phyloP scores from a whole-genome alignment of 164 flowering plant genomes.

The Warburgia ugandensis region DNA sequence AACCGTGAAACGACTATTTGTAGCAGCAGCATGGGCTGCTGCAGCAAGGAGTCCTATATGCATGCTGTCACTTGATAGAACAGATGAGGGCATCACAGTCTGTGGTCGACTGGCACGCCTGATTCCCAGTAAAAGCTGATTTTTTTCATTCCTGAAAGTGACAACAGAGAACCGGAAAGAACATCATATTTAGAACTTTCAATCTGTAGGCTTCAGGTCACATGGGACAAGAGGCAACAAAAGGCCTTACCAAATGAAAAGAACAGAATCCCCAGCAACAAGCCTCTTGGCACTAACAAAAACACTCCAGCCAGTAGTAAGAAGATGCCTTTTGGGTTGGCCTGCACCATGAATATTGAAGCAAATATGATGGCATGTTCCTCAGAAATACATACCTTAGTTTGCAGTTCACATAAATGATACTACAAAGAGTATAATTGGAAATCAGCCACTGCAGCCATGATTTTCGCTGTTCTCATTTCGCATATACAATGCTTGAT shows the following conservation, averaged over 20 bases:
- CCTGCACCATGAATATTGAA: slow-evolving; percentile 49
- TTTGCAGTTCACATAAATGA: too few relatives aligned
- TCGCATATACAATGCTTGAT: too few relatives aligned
- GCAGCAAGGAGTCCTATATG: slow-evolving; percentile 92
- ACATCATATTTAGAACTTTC: not conserved
- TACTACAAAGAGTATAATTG: too few relatives aligned
- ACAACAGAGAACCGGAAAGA: too few relatives aligned
- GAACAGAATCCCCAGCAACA: slow-evolving; percentile 82
- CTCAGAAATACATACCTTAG: too few relatives aligned
- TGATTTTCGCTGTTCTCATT: too few relatives aligned
- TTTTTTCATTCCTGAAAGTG: slow-evolving; percentile 76
- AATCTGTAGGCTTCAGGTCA: too few relatives aligned
- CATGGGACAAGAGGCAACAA: too few relatives aligned
- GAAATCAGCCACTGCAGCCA: too few relatives aligned
- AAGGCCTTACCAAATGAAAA: slow-evolving; percentile 61
- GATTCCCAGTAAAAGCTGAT: slow-evolving; percentile 78
- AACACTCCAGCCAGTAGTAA: slow-evolving; percentile 90
- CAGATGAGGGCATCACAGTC: slow-evolving; percentile 89
- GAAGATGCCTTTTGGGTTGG: slow-evolving; percentile 87
- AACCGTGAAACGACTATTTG: slow-evolving; percentile 78
- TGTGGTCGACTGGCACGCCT: slow-evolving; percentile 85
- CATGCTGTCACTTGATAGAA: slow-evolving; percentile 91
- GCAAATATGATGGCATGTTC: too few relatives aligned
- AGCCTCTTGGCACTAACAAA: slow-evolving; percentile 84
- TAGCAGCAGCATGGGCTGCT: slow-evolving; percentile 91